Percentiles rank a stretch among this genome's conserved stretches.
phyloP scores from a whole-genome alignment of 2,329 filamentous ascomycete genomes.

The Penicillium sp. region DNA sequence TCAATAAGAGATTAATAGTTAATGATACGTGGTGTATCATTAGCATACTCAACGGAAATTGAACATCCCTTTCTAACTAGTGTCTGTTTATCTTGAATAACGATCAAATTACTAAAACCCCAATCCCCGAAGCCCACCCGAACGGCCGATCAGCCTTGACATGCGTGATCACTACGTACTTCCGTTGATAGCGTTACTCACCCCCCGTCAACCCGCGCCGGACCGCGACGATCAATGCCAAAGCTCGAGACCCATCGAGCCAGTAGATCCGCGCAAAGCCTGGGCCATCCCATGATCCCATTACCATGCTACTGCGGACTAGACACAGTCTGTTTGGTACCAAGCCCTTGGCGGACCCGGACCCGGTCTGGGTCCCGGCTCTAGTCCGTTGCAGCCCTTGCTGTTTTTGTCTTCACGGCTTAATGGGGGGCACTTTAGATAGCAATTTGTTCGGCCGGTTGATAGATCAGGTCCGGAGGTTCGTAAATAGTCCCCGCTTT shows the following conservation, averaged over 20 bases:
- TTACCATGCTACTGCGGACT: not conserved
- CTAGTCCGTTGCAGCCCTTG: conserved; percentile 8
- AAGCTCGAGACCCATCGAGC: conserved; percentile 9
- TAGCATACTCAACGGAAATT: too few relatives aligned
- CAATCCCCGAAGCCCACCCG: not conserved
- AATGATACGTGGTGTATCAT: not conserved
- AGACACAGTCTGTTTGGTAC: not conserved
- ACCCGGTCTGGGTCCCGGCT: not conserved
- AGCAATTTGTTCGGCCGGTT: conserved; percentile 2
- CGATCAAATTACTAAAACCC: not conserved
- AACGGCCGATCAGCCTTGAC: not conserved
- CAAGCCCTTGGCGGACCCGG: not conserved
- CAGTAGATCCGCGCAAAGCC: not conserved
- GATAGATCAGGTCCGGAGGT: conserved; percentile 15
- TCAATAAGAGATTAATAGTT: conserved; percentile 4
- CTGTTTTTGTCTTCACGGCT: conserved; percentile 6
- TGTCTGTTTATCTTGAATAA: not conserved
- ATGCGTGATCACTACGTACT: not conserved
- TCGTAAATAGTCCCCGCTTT: not conserved
- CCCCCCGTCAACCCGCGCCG: conserved; percentile 3
- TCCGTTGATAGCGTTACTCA: not conserved
- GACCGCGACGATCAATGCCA: conserved; percentile 11
- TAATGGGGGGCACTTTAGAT: conserved; percentile 2
- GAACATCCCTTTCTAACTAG: too few relatives aligned
- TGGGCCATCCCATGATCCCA: not conserved